These are phyloP conservation scores for Penicillium taxi DNA, from an alignment of 495 filamentous ascomycete genomes.

Conservation along the genomic window DNA sequence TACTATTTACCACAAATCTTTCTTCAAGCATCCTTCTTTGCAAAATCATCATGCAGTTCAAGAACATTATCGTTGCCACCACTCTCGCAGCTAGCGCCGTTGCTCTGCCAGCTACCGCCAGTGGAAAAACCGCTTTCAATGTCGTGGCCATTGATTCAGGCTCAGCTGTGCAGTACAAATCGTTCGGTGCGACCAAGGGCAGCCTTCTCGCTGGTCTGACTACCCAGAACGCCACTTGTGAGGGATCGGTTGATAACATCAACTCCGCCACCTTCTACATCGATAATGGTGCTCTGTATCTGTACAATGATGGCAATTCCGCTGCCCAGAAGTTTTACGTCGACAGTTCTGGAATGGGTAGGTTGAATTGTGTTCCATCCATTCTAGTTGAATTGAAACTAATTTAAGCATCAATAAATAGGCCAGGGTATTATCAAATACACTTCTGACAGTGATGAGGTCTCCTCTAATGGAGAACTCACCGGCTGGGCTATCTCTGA, in stretches of 20 bases:
- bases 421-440: conserved; percentile 46
- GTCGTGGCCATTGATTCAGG: conserved; percentile 42
- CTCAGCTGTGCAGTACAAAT: conserved; percentile 34
- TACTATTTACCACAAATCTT: no score
- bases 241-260: conserved; percentile 22
- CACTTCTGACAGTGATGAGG: conserved; percentile 31
- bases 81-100: conserved; percentile 18
- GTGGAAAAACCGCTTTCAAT: conserved; percentile 31
- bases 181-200: conserved; percentile 34
- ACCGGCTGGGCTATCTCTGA: conserved; percentile 36
- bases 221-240: conserved; percentile 39
- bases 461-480: conserved; percentile 34
- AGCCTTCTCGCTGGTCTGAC: conserved; percentile 37
- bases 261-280: conserved; percentile 46
- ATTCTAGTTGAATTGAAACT: background rate
- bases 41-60: conserved; percentile 27
- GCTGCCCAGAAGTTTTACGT: conserved; percentile 42
- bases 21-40: no score
- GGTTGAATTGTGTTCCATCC: background rate
- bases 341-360: conserved; percentile 48
- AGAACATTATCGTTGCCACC: conserved; percentile 16
- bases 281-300: conserved; percentile 36
- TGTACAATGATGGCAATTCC: conserved; percentile 32
- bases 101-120: conserved; percentile 18
- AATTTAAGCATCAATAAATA: conserved; percentile 7